A percentile compares a stretch with the other conserved stretches of the same genome.
Conservation (phyloP, 371 early-diverging fungal genomes). For the Mucor indicus region DNA sequence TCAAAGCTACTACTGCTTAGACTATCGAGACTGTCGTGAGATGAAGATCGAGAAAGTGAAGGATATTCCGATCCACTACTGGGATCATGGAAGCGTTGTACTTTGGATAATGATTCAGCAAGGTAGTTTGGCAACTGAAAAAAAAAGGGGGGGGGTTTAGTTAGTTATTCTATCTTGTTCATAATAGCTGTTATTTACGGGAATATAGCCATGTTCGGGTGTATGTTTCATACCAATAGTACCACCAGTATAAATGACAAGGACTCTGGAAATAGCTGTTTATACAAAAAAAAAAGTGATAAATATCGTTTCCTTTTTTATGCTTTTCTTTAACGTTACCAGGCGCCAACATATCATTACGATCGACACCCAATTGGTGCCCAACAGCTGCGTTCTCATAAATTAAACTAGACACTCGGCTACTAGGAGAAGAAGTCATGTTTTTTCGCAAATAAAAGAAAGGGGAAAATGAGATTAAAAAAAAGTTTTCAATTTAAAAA, state of each 20-base stretch:
- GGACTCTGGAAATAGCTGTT: conserved; percentile 75
- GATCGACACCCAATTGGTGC: conserved; percentile 43
- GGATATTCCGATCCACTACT: neutral
- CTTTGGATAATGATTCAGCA: conserved; percentile 68
- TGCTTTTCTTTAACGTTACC: conserved; percentile 21
- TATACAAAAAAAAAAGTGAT: neutral
- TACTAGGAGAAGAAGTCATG: too few species aligned
- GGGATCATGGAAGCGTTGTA: conserved; percentile 89
- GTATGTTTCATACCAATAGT: conserved; percentile 95
- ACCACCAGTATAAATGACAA: conserved; percentile 92
- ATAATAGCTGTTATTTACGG: too few species aligned
- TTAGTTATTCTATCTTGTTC: too few species aligned
- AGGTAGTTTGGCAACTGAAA: conserved; percentile 66
- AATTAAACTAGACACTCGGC: too few species aligned
- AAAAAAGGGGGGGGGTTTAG: neutral
- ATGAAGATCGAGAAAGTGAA: conserved; percentile 22
- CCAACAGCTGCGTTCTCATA: conserved; percentile 49
- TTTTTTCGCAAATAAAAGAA: too few species aligned
- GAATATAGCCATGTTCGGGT: conserved; percentile 72
- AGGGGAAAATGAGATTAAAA: too few species aligned
- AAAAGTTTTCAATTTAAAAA: too few species aligned
- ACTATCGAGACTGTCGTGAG: conserved; percentile 27
- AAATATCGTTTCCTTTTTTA: neutral
- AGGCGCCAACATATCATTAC: conserved; percentile 50
- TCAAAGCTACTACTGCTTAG: conserved; percentile 8